Percentiles rank a stretch among this genome's conserved stretches.
These are phyloP conservation scores for Melastoma malabathricum DNA, from an alignment of 345 rosid species.

Conservation along the genomic window DNA sequence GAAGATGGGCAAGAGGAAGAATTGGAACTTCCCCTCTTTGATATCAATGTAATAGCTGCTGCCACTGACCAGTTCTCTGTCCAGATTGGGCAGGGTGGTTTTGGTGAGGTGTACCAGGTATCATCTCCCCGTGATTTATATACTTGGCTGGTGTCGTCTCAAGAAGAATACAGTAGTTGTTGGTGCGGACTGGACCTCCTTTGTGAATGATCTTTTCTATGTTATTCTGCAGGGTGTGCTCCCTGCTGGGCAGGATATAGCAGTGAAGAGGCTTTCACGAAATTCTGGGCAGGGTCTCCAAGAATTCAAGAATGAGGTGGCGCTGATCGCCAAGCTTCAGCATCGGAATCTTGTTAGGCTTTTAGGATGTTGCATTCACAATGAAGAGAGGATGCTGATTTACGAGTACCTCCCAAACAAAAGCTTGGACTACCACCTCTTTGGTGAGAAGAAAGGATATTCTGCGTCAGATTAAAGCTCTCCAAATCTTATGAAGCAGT, in stretches of 20 bases:
- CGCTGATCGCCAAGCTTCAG: constrained; percentile 41
- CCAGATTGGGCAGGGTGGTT: constrained; percentile 15
- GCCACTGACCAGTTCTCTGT: constrained; percentile 15
- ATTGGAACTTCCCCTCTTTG: constrained; percentile 9
- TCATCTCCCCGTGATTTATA: too few relatives aligned
- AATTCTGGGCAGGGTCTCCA: too few relatives aligned
- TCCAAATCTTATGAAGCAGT: neutral
- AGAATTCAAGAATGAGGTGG: too few relatives aligned
- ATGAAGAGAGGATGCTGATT: constrained; percentile 42
- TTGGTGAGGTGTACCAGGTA: constrained; percentile 12
- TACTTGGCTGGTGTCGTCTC: too few relatives aligned
- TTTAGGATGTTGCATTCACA: constrained; percentile 44
- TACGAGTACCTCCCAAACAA: constrained; percentile 54
- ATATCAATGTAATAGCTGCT: constrained; percentile 1
- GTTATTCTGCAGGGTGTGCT: too few relatives aligned
- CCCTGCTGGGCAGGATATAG: too few relatives aligned
- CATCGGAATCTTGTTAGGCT: constrained; percentile 65
- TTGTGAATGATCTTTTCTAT: too few relatives aligned
- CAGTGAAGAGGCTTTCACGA: too few relatives aligned
- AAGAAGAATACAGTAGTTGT: too few relatives aligned
- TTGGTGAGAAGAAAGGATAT: too few relatives aligned
- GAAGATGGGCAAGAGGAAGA: constrained; percentile 3
- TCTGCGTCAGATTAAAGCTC: too few relatives aligned
- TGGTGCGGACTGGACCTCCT: too few relatives aligned
- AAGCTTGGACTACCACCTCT: constrained; percentile 44